Evolutionary conservation across 1,139 yeast genomes (phyloP).

Genomic region (Debaryomycetaceae sp.): DNA sequence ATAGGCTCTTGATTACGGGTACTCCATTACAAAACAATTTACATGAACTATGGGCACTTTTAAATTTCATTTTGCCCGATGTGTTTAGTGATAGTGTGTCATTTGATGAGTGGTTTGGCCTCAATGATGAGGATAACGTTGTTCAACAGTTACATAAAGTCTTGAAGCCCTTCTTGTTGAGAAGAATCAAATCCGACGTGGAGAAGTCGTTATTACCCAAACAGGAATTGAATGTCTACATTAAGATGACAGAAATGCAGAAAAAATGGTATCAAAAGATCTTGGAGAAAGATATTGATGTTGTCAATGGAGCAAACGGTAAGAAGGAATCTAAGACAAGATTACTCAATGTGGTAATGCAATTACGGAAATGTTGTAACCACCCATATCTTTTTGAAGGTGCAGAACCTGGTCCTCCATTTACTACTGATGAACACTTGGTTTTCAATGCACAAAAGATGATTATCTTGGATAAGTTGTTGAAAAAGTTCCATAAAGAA

Average conservation of each 20-base stretch:
- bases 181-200: slow-evolving; percentile 77
- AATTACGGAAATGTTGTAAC: slow-evolving; percentile 76
- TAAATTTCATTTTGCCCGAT: slow-evolving; percentile 73
- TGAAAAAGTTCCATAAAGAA: slow-evolving; percentile 59
- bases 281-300: slow-evolving; percentile 77
- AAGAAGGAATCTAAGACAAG: slow-evolving; percentile 74
- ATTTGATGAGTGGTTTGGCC: slow-evolving; percentile 70
- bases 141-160: slow-evolving; percentile 89
- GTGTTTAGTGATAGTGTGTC: slow-evolving; percentile 72
- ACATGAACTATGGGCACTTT: slow-evolving; percentile 77
- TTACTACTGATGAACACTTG: slow-evolving; percentile 77
- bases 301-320: slow-evolving; percentile 77
- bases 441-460: slow-evolving; percentile 70
- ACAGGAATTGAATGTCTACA: slow-evolving; percentile 67
- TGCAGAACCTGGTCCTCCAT: slow-evolving; percentile 87
- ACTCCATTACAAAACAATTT: slow-evolving; percentile 78
- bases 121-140: slow-evolving; percentile 44
- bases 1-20: slow-evolving; percentile 72
- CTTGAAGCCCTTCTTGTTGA: slow-evolving; percentile 66
- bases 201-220: slow-evolving; percentile 76
- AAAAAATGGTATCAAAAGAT: slow-evolving; percentile 71
- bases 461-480: slow-evolving; percentile 65
- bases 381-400: slow-evolving; percentile 84
- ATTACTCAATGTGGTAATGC: slow-evolving; percentile 77
- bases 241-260: slow-evolving; percentile 77